These are phyloP conservation scores for Pichia kudriavzevii DNA, from an alignment of 1,139 yeast genomes.

Conservation along the genomic window DNA sequence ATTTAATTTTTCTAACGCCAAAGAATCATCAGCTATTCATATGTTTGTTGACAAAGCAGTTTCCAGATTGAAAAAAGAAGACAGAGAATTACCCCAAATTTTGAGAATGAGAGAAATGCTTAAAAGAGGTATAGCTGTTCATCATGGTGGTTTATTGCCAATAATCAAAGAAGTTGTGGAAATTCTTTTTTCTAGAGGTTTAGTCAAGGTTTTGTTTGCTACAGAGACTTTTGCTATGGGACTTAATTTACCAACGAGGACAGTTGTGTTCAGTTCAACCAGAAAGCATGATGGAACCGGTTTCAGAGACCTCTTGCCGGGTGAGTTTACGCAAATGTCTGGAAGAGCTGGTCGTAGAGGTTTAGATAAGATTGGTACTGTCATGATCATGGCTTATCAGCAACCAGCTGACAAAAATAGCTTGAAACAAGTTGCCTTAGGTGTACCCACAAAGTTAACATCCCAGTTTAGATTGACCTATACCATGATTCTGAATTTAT, in stretches of 20 bases:
- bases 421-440: conserved; percentile 75
- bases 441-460: conserved; percentile 79
- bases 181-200: conserved; percentile 75
- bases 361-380: conserved; percentile 96
- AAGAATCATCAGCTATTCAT: conserved; percentile 84
- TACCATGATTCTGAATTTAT: conserved; percentile 85
- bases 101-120: conserved; percentile 71
- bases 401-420: conserved; percentile 49
- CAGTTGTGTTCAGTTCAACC: conserved; percentile 82
- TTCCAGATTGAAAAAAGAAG: conserved; percentile 81
- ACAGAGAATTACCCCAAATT: conserved; percentile 88
- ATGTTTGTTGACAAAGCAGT: conserved; percentile 90
- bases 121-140: conserved; percentile 90
- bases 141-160: conserved; percentile 94
- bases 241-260: conserved; percentile 94
- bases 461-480: conserved; percentile 92
- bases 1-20: conserved; percentile 71
- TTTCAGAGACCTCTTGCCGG: conserved; percentile 78
- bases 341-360: conserved; percentile 99
- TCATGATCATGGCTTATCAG: conserved; percentile 88
- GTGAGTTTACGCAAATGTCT: conserved; percentile 98
- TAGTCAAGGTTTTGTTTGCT: conserved; percentile 87
- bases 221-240: conserved; percentile 99
- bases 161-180: conserved; percentile 94
- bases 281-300: conserved; percentile 86